These are phyloP conservation scores for Xylariaceae sp. DNA, from an alignment of 2,329 filamentous ascomycete genomes.

Conservation along the genomic window DNA sequence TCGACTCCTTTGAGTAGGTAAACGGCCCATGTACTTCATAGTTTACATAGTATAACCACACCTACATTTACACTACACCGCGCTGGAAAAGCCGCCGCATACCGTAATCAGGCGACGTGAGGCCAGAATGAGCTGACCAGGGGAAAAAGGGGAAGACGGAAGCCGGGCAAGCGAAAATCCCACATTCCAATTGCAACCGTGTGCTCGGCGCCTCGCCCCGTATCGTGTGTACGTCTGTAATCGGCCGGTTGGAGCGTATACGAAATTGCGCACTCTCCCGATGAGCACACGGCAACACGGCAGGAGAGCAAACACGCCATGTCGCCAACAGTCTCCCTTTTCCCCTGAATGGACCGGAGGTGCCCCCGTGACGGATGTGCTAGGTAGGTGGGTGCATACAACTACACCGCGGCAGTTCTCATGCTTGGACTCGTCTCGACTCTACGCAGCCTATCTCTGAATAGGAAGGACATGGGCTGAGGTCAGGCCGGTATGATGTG, in stretches of 20 bases:
- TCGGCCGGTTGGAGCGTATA: conserved; percentile 11
- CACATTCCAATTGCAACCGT: conserved; percentile 11
- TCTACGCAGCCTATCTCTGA: neutral
- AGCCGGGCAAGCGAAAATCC: neutral
- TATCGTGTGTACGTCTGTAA: conserved; percentile 15
- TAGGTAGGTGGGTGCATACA: too few relatives aligned
- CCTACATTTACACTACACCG: too few relatives aligned
- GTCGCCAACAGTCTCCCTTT: neutral
- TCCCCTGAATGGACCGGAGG: neutral
- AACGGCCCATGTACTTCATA: too few relatives aligned
- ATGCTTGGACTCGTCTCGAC: neutral
- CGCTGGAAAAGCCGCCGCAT: conserved; percentile 1
- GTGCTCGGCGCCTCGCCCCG: conserved; percentile 6
- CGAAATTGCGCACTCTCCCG: conserved; percentile 8
- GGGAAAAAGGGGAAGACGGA: conserved; percentile 4
- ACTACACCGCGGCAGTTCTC: neutral
- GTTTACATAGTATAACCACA: too few relatives aligned
- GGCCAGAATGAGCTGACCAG: conserved; percentile 22
- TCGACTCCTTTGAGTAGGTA: neutral
- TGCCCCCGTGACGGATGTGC: neutral
- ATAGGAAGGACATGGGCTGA: neutral
- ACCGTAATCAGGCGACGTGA: conserved; percentile 17
- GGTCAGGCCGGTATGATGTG: neutral
- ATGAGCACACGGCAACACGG: conserved; percentile 1
- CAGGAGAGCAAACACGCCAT: neutral